Conservation (phyloP, 495 filamentous ascomycete species). For the Trichoderma virens region DNA sequence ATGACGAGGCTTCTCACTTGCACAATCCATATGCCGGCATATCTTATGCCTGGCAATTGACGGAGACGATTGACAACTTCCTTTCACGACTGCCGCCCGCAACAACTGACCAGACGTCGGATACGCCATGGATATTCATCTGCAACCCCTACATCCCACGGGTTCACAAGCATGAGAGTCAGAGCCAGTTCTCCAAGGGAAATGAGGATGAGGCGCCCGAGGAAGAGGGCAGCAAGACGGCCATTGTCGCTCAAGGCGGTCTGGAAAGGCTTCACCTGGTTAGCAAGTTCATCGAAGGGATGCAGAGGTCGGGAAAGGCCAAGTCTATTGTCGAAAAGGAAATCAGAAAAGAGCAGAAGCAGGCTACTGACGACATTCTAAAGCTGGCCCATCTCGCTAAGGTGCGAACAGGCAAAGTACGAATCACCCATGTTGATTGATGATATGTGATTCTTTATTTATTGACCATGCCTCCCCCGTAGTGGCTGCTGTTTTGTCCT, state of each 20-base stretch:
- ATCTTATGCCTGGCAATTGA: constrained; percentile 39
- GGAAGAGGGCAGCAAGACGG: constrained; percentile 19
- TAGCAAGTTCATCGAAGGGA: constrained; percentile 22
- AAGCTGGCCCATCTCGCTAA: constrained; percentile 46
- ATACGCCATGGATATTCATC: constrained; percentile 60
- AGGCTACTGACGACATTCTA: constrained; percentile 46
- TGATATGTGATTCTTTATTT: not conserved
- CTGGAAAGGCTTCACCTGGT: constrained; percentile 29
- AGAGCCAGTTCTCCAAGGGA: constrained; percentile 27
- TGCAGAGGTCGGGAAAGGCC: constrained; percentile 18
- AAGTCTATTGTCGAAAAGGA: constrained; percentile 39
- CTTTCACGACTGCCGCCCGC: constrained; percentile 58
- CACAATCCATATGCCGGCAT: constrained; percentile 40
- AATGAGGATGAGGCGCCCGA: constrained; percentile 36
- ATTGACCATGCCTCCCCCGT: not conserved
- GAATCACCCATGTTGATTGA: not conserved
- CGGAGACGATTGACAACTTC: constrained; percentile 56
- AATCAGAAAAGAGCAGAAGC: constrained; percentile 41
- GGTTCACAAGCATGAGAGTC: constrained; percentile 16
- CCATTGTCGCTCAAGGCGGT: constrained; percentile 24
- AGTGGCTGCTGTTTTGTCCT: constrained; percentile 75
- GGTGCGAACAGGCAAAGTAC: constrained; percentile 56
- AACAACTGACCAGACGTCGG: constrained; percentile 32
- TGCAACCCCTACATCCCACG: constrained; percentile 42
- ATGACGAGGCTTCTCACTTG: constrained; percentile 17